A percentile compares a stretch with the other conserved stretches of the same genome.
These are phyloP conservation scores for Sclerotiophoma versabilis DNA, from an alignment of 2,329 filamentous ascomycete species.

Conservation along the genomic window DNA sequence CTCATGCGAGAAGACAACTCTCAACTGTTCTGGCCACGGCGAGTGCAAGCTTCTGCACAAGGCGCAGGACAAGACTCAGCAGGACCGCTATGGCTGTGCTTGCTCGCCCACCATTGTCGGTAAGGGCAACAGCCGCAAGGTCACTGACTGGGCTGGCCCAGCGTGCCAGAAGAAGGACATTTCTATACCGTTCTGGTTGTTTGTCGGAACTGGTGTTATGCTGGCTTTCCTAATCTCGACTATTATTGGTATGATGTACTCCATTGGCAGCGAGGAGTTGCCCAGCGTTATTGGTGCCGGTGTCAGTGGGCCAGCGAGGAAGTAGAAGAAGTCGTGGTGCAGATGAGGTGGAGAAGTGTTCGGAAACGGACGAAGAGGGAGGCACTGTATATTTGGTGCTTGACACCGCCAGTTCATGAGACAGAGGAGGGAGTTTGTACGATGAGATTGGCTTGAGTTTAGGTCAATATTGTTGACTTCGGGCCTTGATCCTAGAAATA, in stretches of 20 bases:
- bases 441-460: slow-evolving; percentile 28
- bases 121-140: slow-evolving; percentile 58
- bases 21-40: slow-evolving; percentile 84
- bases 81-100: slow-evolving; percentile 78
- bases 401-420: slow-evolving; percentile 23
- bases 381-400: slow-evolving; percentile 44
- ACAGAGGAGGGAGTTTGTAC: slow-evolving; percentile 30
- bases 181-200: slow-evolving; percentile 86
- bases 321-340: slow-evolving; percentile 35
- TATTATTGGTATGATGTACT: slow-evolving; percentile 79
- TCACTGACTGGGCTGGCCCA: slow-evolving; percentile 80
- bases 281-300: slow-evolving; percentile 97
- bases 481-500: too few relatives aligned
- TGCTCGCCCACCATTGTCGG: slow-evolving; percentile 69
- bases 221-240: slow-evolving; percentile 73
- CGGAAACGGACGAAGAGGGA: background rate
- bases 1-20: slow-evolving; percentile 73
- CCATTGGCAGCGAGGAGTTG: slow-evolving; percentile 83
- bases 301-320: slow-evolving; percentile 69
- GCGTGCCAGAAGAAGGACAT: slow-evolving; percentile 93
- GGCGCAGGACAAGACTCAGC: slow-evolving; percentile 47
- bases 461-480: too few relatives aligned
- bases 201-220: slow-evolving; percentile 75
- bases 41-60: slow-evolving; percentile 73
- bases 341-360: background rate